Base-by-base conservation (phyloP, 495 filamentous ascomycete species). In the Cladorrhinum samala region DNA sequence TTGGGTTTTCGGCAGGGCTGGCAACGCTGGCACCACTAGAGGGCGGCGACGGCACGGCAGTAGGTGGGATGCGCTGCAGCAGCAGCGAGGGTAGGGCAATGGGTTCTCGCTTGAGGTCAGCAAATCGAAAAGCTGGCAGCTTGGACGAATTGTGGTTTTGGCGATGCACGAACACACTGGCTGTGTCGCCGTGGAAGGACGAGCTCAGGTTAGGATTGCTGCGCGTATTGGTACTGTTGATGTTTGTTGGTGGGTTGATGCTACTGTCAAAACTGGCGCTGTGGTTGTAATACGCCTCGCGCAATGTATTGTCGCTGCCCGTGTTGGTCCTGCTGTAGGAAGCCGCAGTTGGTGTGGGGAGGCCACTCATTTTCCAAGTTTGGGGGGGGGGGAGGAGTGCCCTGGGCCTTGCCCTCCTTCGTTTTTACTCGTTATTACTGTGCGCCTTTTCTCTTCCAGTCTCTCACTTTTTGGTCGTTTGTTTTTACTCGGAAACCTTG, bases 121-220 rank as follows among this genome's bases (percentile, higher is more conserved):
- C 68, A 56, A 77, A 76, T 39, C 75, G 72, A 54, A 67, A 78
- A 21, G 74, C 65, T 20, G 75, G 74, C 47, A 77, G 63, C 50
- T 76, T 78, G 49, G 73, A 76, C 13, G 73, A 74, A 30, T 71
- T 78, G 60, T 77, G 69, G 54, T 62, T 72, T 48, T 73, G 72
- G 56, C 75, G 73, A 54, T 78, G 73, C 25, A 68, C 59, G 56
- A 72, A 52, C 25, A 60, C 54, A 56, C 33, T 69, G 59, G 42
- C 59, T 57, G 63, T 61, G 53, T 58, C 23, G 45, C 43, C 49
- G 53, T 54, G 43, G 49, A 51, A 48, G 21, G 54, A 40, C n/a
- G 42, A 46, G 55, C 44, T 56, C 51, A 27, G 17, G 43, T 20
- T 23, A 20, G 19, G 18, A 24, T 25, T 56, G 58, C 8, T 60